Evolutionary conservation across 345 rosid genomes (phyloP).

Genomic region (Bruguiera sexangula): DNA sequence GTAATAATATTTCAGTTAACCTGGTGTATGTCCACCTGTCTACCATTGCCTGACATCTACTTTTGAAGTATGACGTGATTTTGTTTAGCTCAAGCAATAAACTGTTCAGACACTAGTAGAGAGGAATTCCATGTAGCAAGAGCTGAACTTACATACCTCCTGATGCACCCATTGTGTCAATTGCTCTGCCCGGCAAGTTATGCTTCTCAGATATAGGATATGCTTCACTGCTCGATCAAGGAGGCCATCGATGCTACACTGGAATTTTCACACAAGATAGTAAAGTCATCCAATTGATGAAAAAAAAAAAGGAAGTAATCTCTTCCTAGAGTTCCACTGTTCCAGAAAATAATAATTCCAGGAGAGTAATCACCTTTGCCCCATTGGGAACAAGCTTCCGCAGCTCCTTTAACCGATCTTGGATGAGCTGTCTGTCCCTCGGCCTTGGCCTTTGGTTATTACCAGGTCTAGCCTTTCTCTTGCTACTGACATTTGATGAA

Average conservation of each 20-base stretch:
- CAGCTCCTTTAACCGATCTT: conserved; percentile 64
- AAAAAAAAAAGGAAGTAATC: neutral
- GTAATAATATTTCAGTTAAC: too few relatives aligned
- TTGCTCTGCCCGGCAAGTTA: conserved; percentile 54
- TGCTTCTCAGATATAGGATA: conserved; percentile 48
- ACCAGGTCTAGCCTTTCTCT: conserved; percentile 39
- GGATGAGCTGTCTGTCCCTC: conserved; percentile 65
- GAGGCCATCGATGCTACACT: conserved; percentile 76
- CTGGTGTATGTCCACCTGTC: too few relatives aligned
- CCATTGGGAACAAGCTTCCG: conserved; percentile 69
- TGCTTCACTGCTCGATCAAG: conserved; percentile 53
- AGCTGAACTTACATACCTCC: conserved; percentile 36
- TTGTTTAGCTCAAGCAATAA: neutral
- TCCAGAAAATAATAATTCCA: neutral
- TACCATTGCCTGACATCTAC: neutral
- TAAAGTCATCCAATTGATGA: neutral
- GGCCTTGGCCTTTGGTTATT: conserved; percentile 57
- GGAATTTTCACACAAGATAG: conserved; percentile 20
- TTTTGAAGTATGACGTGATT: too few relatives aligned
- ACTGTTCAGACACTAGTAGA: neutral
- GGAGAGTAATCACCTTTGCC: conserved; percentile 36
- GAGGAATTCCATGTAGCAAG: neutral
- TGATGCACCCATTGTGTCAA: conserved; percentile 40
- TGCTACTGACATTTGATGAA: conserved; percentile 16
- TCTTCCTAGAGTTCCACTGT: neutral